A percentile compares a stretch with the other conserved stretches of the same genome.
These are phyloP conservation scores for Pleurotus platypus DNA, from an alignment of 768 basidiomycete genomes.

Conservation along the genomic window DNA sequence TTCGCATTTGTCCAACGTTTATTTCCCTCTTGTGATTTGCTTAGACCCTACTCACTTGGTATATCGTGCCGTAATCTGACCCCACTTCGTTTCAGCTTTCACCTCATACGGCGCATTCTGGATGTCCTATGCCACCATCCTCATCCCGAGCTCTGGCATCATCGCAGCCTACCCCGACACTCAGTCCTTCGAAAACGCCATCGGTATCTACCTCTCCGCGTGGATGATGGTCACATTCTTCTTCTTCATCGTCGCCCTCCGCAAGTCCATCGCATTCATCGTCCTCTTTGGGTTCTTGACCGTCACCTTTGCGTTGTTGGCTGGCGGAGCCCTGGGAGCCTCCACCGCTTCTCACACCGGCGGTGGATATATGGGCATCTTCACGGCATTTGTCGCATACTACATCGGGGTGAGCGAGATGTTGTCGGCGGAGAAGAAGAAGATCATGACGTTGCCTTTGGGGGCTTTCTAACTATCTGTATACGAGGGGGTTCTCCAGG, in stretches of 20 bases:
- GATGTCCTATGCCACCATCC: conserved; percentile 71
- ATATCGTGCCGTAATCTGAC: background rate
- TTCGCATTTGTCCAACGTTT: background rate
- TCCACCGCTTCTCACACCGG: conserved; percentile 32
- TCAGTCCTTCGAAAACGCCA: conserved; percentile 39
- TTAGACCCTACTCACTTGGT: no score
- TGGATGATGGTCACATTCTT: conserved; percentile 68
- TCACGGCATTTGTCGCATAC: conserved; percentile 45
- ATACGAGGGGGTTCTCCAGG: no score
- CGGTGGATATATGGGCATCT: conserved; percentile 41
- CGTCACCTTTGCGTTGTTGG: conserved; percentile 39
- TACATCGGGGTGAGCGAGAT: conserved; percentile 44
- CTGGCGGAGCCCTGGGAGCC: conserved; percentile 31
- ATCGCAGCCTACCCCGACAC: conserved; percentile 40
- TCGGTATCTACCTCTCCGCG: conserved; percentile 64
- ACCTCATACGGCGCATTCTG: conserved; percentile 75
- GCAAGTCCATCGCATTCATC: conserved; percentile 38
- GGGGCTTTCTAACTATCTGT: conserved; percentile 27
- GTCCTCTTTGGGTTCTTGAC: conserved; percentile 32
- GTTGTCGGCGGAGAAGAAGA: conserved; percentile 34
- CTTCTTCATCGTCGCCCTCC: conserved; percentile 41
- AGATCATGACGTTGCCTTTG: conserved; percentile 36
- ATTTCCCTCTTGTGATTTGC: background rate
- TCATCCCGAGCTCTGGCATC: conserved; percentile 65
- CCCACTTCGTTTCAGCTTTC: conserved; percentile 44